These are phyloP conservation scores for Haematococcus lacustris DNA, from an alignment of 139 green algal genomes.

Conservation along the genomic window DNA sequence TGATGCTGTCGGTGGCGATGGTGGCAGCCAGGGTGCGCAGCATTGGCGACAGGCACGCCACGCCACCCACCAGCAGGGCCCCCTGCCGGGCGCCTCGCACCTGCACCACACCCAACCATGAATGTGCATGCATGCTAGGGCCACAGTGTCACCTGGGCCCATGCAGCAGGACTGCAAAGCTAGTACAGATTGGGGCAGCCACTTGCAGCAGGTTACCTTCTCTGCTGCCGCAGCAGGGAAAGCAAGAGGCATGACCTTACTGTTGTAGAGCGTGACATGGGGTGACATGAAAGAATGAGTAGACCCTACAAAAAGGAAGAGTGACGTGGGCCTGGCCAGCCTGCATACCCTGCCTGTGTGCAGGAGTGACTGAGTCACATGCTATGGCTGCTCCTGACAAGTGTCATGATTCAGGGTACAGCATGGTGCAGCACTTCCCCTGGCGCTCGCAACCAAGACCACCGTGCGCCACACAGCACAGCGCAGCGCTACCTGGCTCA, in stretches of 20 bases:
- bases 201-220: neutral
- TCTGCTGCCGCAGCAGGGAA: neutral
- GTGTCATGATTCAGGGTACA: no score
- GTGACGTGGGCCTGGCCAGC: no score
- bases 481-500: no score
- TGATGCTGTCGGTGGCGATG: conserved; percentile 73
- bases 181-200: neutral
- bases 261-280: neutral
- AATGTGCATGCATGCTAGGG: neutral
- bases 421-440: no score
- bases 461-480: no score
- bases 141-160: neutral
- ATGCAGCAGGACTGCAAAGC: neutral
- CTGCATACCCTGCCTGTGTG: no score
- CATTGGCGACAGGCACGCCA: conserved; percentile 70
- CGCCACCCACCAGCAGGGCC: conserved; percentile 43
- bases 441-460: no score
- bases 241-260: neutral
- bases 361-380: no score
- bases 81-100: conserved; percentile 31
- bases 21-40: conserved; percentile 65
- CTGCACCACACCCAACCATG: conserved; percentile 8
- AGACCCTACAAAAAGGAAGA: no score
- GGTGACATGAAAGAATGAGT: no score
- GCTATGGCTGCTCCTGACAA: no score